Evolutionary conservation across 768 basidiomycete species (phyloP), one percentile per base, ranked within the genome.

Genomic region (Tricholoma hemisulphureum): DNA sequence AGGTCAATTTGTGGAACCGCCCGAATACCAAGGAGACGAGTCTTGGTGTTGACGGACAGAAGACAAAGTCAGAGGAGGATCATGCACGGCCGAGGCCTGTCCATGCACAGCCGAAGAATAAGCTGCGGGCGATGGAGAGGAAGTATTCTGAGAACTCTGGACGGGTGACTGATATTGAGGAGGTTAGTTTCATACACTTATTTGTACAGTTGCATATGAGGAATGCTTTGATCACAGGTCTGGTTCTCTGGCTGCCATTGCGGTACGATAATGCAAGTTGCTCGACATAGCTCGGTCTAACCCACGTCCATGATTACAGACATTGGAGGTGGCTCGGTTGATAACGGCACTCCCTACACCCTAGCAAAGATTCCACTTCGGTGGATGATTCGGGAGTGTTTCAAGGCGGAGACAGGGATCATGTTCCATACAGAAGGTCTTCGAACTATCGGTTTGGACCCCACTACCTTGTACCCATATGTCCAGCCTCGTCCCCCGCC

Each of bases 351-450:
- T 0, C 69, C 72, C 2, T 67, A 83, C 51, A 74, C 76, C 3
- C 79, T 87, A 0, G 78, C 84, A 0, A 76, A 81, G 51, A 82
- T 85, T 39, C 68, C 84, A 3, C 75, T 87, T 2, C 77, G 80
- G 1, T 87, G 89, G 89, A 88, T 91, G 87, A 71, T 91, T 28
- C 82, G 88, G 29, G 83, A 90, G 64, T 83, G 81, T 62, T 86
- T 89, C 78, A 78, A 78, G 56, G 67, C 81, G 8, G 72, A 84
- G 0, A 77, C 83, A 1, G 87, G 86, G 0, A 85, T 88, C 60
- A 72, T 85, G 63, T 88, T 88, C 72, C 70, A 79, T n/a, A 61
- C 74, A 2, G 74, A 76, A 21, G 73, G 71, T 20, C 73, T 86
- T 39, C 68, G 67, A 14, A 57, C 66, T 4, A 66, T 81, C 9